Conservation (phyloP, 768 basidiomycete genomes). For the Tremella mesenterica region DNA sequence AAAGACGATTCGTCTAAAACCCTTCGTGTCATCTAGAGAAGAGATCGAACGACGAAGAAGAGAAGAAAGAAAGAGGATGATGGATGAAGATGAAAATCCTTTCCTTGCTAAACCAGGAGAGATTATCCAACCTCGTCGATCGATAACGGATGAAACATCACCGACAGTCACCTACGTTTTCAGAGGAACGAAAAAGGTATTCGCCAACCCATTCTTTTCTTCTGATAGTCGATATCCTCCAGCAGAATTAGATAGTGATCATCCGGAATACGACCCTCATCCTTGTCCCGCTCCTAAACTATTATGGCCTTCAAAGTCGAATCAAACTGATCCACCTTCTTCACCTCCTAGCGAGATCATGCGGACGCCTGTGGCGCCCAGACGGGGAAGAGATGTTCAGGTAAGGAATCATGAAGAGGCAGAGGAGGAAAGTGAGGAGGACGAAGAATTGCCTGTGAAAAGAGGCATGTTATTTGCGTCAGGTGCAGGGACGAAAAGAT, state of each 20-base stretch:
- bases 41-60: too few species aligned
- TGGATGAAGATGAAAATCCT: conserved; percentile 31
- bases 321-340: neutral
- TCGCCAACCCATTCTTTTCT: conserved; percentile 29
- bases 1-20: conserved; percentile 6
- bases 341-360: conserved; percentile 10
- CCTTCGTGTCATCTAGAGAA: too few species aligned
- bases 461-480: conserved; percentile 19
- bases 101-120: conserved; percentile 27
- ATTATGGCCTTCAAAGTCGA: conserved; percentile 22
- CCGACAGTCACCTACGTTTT: conserved; percentile 36
- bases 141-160: conserved; percentile 15
- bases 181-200: conserved; percentile 32
- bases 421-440: conserved; percentile 10
- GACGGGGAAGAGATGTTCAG: neutral
- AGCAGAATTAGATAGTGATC: conserved; percentile 18
- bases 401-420: neutral
- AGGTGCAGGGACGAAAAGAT: neutral
- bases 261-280: conserved; percentile 31
- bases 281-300: conserved; percentile 31
- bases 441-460: conserved; percentile 12
- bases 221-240: conserved; percentile 7
- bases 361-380: conserved; percentile 2
- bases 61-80: conserved; percentile 7
- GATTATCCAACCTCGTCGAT: conserved; percentile 1